These are phyloP conservation scores for Naganishia vishniacii DNA, from an alignment of 768 basidiomycete species.

Conservation along the genomic window DNA sequence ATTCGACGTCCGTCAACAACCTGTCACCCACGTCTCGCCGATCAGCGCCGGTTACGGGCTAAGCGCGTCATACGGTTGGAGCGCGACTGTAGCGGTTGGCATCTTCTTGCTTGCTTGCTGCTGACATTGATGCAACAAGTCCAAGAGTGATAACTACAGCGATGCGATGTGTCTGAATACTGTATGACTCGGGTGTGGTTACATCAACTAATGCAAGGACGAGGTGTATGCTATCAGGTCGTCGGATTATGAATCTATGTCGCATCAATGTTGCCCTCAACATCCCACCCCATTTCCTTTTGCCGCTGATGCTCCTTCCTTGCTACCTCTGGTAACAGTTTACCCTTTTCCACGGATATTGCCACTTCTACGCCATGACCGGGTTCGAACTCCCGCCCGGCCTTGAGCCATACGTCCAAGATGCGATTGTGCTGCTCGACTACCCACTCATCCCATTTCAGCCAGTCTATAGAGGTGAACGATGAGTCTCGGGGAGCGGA, in stretches of 20 bases:
- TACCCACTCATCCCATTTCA: slow-evolving; percentile 48
- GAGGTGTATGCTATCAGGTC: background rate
- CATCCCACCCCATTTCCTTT: slow-evolving; percentile 49
- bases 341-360: slow-evolving; percentile 40
- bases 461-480: slow-evolving; percentile 40
- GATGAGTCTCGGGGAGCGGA: background rate
- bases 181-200: no score
- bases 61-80: slow-evolving; percentile 9
- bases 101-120: background rate
- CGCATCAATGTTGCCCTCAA: slow-evolving; percentile 36
- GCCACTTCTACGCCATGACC: slow-evolving; percentile 42
- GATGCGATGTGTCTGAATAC: no score
- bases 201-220: no score
- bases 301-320: slow-evolving; percentile 47
- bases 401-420: slow-evolving; percentile 40
- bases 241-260: background rate
- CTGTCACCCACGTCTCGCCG: background rate
- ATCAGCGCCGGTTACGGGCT: slow-evolving; percentile 15
- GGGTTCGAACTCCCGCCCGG: slow-evolving; percentile 38
- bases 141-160: no score
- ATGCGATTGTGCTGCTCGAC: slow-evolving; percentile 40
- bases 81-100: background rate
- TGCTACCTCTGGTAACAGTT: slow-evolving; percentile 38
- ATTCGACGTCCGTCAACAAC: no score
- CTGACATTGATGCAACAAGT: no score